Base-by-base conservation (phyloP, 2,329 filamentous ascomycete genomes). In the Daldinia sp. region DNA sequence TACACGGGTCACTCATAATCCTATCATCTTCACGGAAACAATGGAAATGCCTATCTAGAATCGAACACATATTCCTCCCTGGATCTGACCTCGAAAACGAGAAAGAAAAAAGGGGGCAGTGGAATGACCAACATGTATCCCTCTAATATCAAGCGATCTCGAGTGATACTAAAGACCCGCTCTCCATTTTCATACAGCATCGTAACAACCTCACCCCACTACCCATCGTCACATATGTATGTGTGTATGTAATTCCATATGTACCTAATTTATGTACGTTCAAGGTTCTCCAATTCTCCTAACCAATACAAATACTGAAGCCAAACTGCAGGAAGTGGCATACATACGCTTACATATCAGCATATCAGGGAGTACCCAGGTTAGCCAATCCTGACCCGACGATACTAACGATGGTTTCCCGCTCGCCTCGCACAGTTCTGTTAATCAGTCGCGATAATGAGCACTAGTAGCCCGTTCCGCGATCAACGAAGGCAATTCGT, bases 401-500 rank as follows among this genome's bases (percentile, higher is more conserved):
- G n/a, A n/a, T n/a, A n/a, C n/a, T n/a, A n/a, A 53, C 32, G 29
- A 39, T 56, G 41, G 56, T 29, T 41, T 37, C 70, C 52, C 37
- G 32, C 63, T 59, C 64, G 57, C 65, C 65, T 66, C 59, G 51
- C 61, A 63, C 34, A 61, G 53, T 45, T 61, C 57, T 29, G 11
- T 43, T 58, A 61, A 68, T 64, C 64, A 67, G 47, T 68, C 47
- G 51, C 32, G 15, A 58, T 58, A 35, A 61, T 56, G 53, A 51
- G 53, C 39, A n/a, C n/a, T n/a, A n/a, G n/a, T 49, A 53, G 50
- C 34, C 47, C 19, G 48, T 58, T 63, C 64, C 63, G 63, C 52
- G 62, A 73, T 71, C 66, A 62, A 64, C 64, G 41, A 67, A 60
- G 56, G 58, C 60, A 67, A 61, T 64, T 45, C 62, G 65, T 61